Evolutionary conservation across 768 basidiomycete genomes (phyloP), one percentile per base, ranked within the genome.

Genomic region (Pholiota microspora): DNA sequence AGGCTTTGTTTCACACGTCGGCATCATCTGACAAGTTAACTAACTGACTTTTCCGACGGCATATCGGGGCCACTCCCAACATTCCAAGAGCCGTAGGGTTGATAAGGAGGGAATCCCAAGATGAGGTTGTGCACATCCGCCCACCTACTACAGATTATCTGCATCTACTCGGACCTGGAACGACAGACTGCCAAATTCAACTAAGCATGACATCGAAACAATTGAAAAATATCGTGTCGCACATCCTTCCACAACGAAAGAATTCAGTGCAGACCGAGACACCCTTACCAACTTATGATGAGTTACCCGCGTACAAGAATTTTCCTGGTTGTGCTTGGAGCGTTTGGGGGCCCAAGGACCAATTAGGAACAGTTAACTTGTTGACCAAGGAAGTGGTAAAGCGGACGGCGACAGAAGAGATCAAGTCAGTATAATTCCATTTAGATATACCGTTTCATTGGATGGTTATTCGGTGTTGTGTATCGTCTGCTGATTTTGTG

Each of bases 321-420:
- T 78, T 62, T 69, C 76, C 65, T 49, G 86, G 86, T 8, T 88
- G 86, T 52, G 86, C 86, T 2, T 88, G 86, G 86, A 74, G 73
- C 3, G 73, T 87, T 8, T 88, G 85, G 85, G 85, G 85, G 23
- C 67, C 75, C 32, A 78, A 81, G 16, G 86, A 88, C 57, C 73
- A 88, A 60, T 72, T 88, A 16, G 86, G 86, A 1, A 88, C 85
- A 4, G 71, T 88, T 34, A 88, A 88, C 62, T 57, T 88, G 46
- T 66, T 88, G 32, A 86, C 86, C 1, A 77, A 80, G 18, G 77
- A 79, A 9, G 77, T 85, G n/a, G 83, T 87, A n/a, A 73, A 77
- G 60, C 68, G 69, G 36, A 80, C 83, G 13, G 81, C 83, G 13
- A 64, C 68, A 24, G 82, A 83, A 60, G 84, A 86, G 64, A 79